phyloP scores from a whole-genome alignment of 768 basidiomycete species.

The Lentinus brumalis region DNA sequence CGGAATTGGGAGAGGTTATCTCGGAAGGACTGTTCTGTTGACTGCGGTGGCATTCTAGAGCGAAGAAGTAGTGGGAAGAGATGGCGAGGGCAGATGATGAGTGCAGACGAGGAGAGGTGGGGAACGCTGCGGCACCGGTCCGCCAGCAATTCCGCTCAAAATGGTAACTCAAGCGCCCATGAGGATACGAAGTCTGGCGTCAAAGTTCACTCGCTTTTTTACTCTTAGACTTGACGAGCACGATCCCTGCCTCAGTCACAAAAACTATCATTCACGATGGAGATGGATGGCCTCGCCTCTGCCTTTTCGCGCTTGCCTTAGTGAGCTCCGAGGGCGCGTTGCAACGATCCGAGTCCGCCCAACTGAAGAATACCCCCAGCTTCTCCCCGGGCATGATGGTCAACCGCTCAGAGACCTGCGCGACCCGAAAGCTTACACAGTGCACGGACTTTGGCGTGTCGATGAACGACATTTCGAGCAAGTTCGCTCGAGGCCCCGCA shows the following conservation, averaged over 20 bases:
- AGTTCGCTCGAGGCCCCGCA: conserved; percentile 28
- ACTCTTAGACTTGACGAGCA: too few species aligned
- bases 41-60: conserved; percentile 11
- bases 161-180: too few species aligned
- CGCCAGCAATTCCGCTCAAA: neutral
- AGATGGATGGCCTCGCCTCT: neutral
- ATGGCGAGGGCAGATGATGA: neutral
- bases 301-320: neutral
- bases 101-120: neutral
- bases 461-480: conserved; percentile 31
- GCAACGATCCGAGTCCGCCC: neutral
- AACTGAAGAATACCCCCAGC: neutral
- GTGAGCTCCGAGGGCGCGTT: neutral
- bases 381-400: conserved; percentile 25
- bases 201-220: too few species aligned
- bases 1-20: conserved; percentile 81
- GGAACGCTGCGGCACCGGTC: neutral
- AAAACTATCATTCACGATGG: too few species aligned
- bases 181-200: too few species aligned
- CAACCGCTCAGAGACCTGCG: conserved; percentile 34
- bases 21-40: conserved; percentile 69
- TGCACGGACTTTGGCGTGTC: conserved; percentile 32
- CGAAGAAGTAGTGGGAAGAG: neutral
- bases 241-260: too few species aligned
- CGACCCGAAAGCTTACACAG: conserved; percentile 32